Conservation (phyloP, 2,329 filamentous ascomycete species). For the Aspergillus awamori region DNA sequence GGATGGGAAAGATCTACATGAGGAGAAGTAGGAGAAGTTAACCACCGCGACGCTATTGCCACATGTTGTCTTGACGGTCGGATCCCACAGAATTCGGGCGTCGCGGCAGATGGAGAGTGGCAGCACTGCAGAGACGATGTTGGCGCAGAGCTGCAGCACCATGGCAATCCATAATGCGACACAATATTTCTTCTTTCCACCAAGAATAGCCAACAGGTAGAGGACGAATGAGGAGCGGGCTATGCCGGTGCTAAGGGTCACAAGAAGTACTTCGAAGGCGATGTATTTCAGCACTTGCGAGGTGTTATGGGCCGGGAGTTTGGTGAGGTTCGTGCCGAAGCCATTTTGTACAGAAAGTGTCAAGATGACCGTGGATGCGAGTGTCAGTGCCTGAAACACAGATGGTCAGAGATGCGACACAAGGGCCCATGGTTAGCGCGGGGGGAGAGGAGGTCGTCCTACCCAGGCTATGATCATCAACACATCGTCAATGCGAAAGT, state of each 20-base stretch:
- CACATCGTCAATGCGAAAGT: conserved; percentile 33
- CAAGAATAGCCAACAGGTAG: conserved; percentile 32
- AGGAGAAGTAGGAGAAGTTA: conserved; percentile 35
- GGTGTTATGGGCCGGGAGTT: conserved; percentile 14
- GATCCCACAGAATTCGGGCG: conserved; percentile 29
- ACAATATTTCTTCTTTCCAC: conserved; percentile 27
- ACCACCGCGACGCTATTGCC: conserved; percentile 26
- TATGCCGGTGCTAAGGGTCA: conserved; percentile 34
- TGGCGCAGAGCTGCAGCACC: conserved; percentile 29
- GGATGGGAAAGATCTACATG: conserved; percentile 20
- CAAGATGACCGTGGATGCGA: conserved; percentile 29
- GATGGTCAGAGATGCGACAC: neutral
- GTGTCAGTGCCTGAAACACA: conserved; percentile 24
- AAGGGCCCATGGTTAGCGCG: neutral
- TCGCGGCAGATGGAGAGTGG: conserved; percentile 33
- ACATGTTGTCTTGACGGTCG: conserved; percentile 28
- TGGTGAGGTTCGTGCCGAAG: conserved; percentile 28
- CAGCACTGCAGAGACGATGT: conserved; percentile 30
- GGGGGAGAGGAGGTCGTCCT: conserved; percentile 3
- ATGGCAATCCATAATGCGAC: conserved; percentile 28
- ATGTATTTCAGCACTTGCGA: conserved; percentile 30
- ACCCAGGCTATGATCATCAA: conserved; percentile 34
- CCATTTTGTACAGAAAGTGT: conserved; percentile 31
- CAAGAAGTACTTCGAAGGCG: conserved; percentile 31
- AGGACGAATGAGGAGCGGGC: conserved; percentile 34